These are phyloP conservation scores for Yamadazyma triangularis DNA, from an alignment of 1,139 yeast genomes.

Conservation along the genomic window DNA sequence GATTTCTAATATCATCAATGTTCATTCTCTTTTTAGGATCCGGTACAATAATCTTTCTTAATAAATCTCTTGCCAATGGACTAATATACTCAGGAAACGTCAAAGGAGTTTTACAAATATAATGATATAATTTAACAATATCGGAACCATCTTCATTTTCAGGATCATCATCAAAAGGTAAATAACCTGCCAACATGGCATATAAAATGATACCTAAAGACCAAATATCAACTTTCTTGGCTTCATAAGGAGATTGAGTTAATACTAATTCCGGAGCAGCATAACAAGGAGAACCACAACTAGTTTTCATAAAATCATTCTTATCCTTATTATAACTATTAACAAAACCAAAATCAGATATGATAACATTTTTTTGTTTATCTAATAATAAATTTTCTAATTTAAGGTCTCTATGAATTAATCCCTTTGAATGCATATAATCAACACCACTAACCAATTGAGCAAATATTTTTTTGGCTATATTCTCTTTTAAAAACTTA, in stretches of 20 bases:
- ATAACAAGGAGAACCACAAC: conserved; percentile 97
- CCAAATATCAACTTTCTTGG: conserved; percentile 96
- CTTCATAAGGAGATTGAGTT: conserved; percentile 82
- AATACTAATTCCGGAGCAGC: conserved; percentile 97
- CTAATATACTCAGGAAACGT: conserved; percentile 94
- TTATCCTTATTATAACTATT: conserved; percentile 66
- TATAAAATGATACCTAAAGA: conserved; percentile 92
- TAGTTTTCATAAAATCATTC: conserved; percentile 84
- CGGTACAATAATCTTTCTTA: conserved; percentile 79
- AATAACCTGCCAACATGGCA: conserved; percentile 96
- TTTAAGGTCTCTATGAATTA: conserved; percentile 77
- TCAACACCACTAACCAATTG: conserved; percentile 92
- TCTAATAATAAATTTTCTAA: conserved; percentile 69
- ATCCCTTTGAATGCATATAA: conserved; percentile 80
- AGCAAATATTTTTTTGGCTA: conserved; percentile 85
- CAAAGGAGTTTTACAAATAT: conserved; percentile 84
- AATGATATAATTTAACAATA: conserved; percentile 84
- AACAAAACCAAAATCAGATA: conserved; percentile 88
- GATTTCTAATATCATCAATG: conserved; percentile 67
- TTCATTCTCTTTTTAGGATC: conserved; percentile 78
- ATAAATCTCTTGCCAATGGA: conserved; percentile 86
- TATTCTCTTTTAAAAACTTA: conserved; percentile 77
- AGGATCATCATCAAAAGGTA: conserved; percentile 98
- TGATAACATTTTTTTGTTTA: conserved; percentile 73
- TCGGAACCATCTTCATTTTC: conserved; percentile 95